Base-by-base conservation (phyloP, 495 filamentous ascomycete species). In the Penicillium desertorum region DNA sequence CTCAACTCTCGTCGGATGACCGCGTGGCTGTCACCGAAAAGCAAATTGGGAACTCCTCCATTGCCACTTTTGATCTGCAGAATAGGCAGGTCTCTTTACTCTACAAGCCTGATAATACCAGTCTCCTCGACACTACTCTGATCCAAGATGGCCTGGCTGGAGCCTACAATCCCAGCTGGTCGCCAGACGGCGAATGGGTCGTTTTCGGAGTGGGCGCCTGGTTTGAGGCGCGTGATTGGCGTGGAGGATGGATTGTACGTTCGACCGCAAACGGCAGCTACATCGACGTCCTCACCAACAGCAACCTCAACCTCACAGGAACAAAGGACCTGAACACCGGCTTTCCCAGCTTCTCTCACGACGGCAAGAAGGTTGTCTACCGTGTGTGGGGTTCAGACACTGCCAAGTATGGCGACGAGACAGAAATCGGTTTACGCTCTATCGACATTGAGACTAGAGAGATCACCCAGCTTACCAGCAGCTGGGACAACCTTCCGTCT, bases 401-500 rank as follows among this genome's bases (percentile, higher is more conserved):
- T 19, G 23, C 7, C 25, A 19, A 32, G 22, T 43, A 43, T 4
- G 60, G 58, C 16, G 62, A 66, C 17, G 51, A 54, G 19, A 53
- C 57, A 11, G 58, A 64, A 32, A 56, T 67, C 19, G 70, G 70
- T 23, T 61, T 72, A 8, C 63, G 65, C n/a, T 41, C 71, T 8
- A 19, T 70, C 7, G 64, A 73, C 27, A 54, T 73, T 8, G 51
- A 63, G n/a, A 67, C 67, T 5, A 39, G 60, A 7, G 56, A 64
- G 22, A 66, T 59, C n/a, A 57, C 58, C 23, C 51, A 56, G 4
- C 45, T 73, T 3, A 73, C 71, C 20, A 61, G 57, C 1, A 58
- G 59, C n/a, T 67, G 67, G 62, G 67, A 73, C 22, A 73, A 73
- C 27, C 49, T 68, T 10, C 71, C 69, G 0, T 55, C 60, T 50